Base-by-base conservation (phyloP, 2,329 filamentous ascomycete species). In the Fusarium sp. region DNA sequence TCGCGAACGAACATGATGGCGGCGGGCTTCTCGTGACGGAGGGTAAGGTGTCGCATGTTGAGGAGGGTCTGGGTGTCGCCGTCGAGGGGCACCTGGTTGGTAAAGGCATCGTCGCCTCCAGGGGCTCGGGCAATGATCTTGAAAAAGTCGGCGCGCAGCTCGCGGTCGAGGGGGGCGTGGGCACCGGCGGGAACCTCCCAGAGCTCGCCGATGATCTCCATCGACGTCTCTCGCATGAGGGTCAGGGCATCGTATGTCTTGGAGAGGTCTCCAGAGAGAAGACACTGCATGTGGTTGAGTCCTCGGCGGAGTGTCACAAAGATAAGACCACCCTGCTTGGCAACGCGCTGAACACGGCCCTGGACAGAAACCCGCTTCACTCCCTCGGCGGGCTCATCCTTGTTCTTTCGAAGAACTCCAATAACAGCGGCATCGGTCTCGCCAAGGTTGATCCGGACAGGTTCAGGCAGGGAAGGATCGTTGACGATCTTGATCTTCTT, bases 241-340 rank as follows among this genome's bases (percentile, higher is more conserved):
- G 91, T 93, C 73, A 97, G 84, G 67, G 93, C 92, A 77, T 97
- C 93, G 83, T 96, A 96, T n/a, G 92, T 95, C 84, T 93, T 93
- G 72, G 93, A 91, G 74, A 98, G 86, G 68, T 93, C 86, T 62
- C 93, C 93, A 3, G 72, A 71, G 16, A 74, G 50, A 3, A 74
- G 61, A 10, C 68, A 68, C 83, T 97, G 93, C 79, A 98, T 85
- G 76, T 90, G 90, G 59, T 73, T 73, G 76, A 94, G 91, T 64
- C 95, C 94, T 76, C 96, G 92, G 69, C 90, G 86, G 66, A 97
- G 84, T 14, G 91, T 95, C 75, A 97, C 85, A 81, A 97, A 97
- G 62, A 93, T 89, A 67, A 93, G 87, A 74, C 91, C 90, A 80
- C 94, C 95, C 82, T 97, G 94, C 71, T 87, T 86, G 69, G 92